Percentiles rank a stretch among this genome's conserved stretches.
phyloP scores from a whole-genome alignment of 1,284 basidiomycete species.

The Sutorius eximius region DNA sequence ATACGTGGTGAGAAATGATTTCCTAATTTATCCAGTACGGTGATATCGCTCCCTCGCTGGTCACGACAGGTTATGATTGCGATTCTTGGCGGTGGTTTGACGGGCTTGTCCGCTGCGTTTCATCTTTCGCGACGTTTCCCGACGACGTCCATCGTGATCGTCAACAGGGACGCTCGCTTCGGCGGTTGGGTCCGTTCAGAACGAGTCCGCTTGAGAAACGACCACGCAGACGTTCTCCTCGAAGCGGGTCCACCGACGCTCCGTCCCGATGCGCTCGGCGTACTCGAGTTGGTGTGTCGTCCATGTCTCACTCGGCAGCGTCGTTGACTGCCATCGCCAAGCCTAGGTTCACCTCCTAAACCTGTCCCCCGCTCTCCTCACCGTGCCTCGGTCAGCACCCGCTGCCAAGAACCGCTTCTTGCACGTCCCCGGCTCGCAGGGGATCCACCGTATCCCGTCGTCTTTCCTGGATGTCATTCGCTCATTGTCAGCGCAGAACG shows the following conservation, averaged over 20 bases:
- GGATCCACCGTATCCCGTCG: slow-evolving; percentile 44
- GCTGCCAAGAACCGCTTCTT: slow-evolving; percentile 78
- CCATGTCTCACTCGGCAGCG: neutral
- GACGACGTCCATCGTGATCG: slow-evolving; percentile 56
- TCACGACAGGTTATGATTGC: slow-evolving; percentile 41
- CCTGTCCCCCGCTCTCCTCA: slow-evolving; percentile 59
- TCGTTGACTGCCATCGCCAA: slow-evolving; percentile 24
- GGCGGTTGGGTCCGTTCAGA: slow-evolving; percentile 86
- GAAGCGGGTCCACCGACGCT: slow-evolving; percentile 86
- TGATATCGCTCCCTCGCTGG: too few species aligned
- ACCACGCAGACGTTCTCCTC: slow-evolving; percentile 51
- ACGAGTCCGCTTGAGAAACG: slow-evolving; percentile 43
- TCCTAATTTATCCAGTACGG: slow-evolving; percentile 1
- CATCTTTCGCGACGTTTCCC: slow-evolving; percentile 72
- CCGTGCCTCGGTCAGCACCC: slow-evolving; percentile 61
- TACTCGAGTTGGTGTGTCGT: slow-evolving; percentile 77
- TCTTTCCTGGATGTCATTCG: slow-evolving; percentile 50
- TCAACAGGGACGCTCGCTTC: slow-evolving; percentile 64
- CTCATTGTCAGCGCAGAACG: slow-evolving; percentile 40
- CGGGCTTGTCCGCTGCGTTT: slow-evolving; percentile 81
- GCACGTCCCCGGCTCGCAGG: slow-evolving; percentile 53
- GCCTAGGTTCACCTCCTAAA: slow-evolving; percentile 73
- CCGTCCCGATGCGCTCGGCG: slow-evolving; percentile 66
- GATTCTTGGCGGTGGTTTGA: slow-evolving; percentile 79
- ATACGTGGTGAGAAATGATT: slow-evolving; percentile 26